Evolutionary conservation across 192 early-diverging fungal genomes (phyloP).

Genomic region (Obelidium mucronatum): DNA sequence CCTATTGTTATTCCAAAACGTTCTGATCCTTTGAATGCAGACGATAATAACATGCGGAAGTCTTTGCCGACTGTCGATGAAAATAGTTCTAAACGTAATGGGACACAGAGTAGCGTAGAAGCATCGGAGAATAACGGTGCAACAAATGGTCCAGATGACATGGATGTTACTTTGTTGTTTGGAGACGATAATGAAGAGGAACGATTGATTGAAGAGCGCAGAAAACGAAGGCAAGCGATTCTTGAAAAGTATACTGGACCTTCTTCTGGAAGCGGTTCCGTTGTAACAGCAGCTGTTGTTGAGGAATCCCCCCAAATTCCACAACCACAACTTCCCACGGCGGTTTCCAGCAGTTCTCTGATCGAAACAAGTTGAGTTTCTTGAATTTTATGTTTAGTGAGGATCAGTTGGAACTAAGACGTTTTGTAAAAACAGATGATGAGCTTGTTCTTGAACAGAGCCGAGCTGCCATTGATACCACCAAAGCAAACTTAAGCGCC

Average conservation of each 20-base stretch:
- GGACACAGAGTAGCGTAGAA: background rate
- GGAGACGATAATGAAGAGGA: conserved; percentile 76
- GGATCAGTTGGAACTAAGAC: too few species aligned
- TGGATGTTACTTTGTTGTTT: background rate
- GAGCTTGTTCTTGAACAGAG: too few species aligned
- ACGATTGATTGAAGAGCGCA: conserved; percentile 82
- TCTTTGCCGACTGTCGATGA: too few species aligned
- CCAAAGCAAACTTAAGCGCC: background rate
- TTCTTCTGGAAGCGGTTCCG: too few species aligned
- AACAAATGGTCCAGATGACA: background rate
- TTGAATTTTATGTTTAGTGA: too few species aligned
- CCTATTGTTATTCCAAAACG: conserved; percentile 25
- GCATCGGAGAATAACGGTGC: background rate
- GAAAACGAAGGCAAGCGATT: conserved; percentile 78
- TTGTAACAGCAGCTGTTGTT: background rate
- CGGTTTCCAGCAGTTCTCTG: background rate
- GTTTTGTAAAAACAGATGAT: too few species aligned
- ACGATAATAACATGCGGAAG: too few species aligned
- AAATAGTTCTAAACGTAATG: background rate
- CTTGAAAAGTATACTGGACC: conserved; percentile 74
- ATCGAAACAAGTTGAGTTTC: background rate
- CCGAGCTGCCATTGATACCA: background rate
- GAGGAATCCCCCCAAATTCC: too few species aligned
- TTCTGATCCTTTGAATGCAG: conserved; percentile 32
- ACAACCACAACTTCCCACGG: too few species aligned